Percentiles rank a stretch among this genome's conserved stretches.
Conservation (phyloP, 306 rosid genomes). For the Sechiopsis laciniata region DNA sequence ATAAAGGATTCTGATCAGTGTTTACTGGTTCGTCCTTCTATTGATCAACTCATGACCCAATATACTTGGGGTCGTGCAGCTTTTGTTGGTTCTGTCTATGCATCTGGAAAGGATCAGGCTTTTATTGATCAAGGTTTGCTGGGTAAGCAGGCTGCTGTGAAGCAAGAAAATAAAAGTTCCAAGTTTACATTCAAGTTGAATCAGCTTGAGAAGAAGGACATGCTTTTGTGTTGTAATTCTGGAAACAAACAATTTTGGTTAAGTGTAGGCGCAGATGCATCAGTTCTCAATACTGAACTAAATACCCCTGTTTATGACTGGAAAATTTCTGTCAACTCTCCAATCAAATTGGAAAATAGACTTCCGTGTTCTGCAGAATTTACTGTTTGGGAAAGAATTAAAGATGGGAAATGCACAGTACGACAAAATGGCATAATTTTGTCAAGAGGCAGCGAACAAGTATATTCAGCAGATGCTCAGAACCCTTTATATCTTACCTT, state of each 20-base stretch:
- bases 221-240: conserved; percentile 60
- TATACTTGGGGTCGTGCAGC: conserved; percentile 66
- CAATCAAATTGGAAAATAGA: conserved; percentile 82
- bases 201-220: conserved; percentile 85
- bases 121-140: conserved; percentile 52
- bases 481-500: conserved; percentile 68
- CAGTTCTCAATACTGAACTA: conserved; percentile 86
- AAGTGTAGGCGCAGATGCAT: conserved; percentile 81
- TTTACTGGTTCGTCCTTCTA: conserved; percentile 64
- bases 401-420: conserved; percentile 59
- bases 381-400: conserved; percentile 63
- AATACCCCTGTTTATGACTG: conserved; percentile 93
- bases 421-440: conserved; percentile 57
- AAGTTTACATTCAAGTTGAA: conserved; percentile 61
- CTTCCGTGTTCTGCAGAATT: conserved; percentile 88
- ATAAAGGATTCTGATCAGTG: conserved; percentile 58
- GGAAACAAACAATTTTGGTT: conserved; percentile 71
- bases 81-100: conserved; percentile 64
- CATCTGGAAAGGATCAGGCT: conserved; percentile 62
- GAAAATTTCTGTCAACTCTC: conserved; percentile 76
- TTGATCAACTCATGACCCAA: conserved; percentile 42
- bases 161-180: conserved; percentile 37
- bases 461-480: conserved; percentile 84
- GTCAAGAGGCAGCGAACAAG: conserved; percentile 65
- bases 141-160: conserved; percentile 36